These are phyloP conservation scores for Naganishia cerealis DNA, from an alignment of 1,284 basidiomycete genomes.

Conservation along the genomic window DNA sequence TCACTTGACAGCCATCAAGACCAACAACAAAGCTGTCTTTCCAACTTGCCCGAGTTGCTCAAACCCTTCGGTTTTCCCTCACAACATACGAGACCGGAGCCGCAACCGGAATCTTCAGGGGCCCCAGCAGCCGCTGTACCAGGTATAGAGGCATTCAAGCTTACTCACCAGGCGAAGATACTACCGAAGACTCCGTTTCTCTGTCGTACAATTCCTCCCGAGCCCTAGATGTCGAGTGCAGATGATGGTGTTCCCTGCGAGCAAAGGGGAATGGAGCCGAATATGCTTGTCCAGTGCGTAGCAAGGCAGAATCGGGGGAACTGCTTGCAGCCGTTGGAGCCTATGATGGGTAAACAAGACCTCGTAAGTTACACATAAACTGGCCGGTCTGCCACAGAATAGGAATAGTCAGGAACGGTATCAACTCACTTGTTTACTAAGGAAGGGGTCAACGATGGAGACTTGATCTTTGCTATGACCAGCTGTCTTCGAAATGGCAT, in stretches of 20 bases:
- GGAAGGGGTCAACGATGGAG: neutral
- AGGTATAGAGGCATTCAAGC: neutral
- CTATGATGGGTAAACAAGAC: neutral
- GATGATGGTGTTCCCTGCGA: neutral
- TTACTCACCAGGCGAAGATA: neutral
- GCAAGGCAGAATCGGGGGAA: neutral
- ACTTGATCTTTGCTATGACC: neutral
- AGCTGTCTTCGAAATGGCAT: neutral
- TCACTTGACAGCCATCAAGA: neutral
- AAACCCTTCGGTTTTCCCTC: no score
- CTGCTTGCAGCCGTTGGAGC: neutral
- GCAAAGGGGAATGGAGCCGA: neutral
- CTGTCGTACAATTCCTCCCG: neutral
- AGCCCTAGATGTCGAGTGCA: neutral
- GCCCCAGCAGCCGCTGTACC: no score
- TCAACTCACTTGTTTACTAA: neutral
- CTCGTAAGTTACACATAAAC: neutral
- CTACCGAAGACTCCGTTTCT: neutral
- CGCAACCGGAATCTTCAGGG: no score
- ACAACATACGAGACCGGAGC: no score
- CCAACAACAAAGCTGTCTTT: neutral
- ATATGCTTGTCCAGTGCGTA: neutral
- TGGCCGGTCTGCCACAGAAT: no score
- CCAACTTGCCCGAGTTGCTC: neutral
- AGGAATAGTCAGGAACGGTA: no score